Conservation (phyloP, 371 early-diverging fungal genomes). For the Rhizopus sp. region DNA sequence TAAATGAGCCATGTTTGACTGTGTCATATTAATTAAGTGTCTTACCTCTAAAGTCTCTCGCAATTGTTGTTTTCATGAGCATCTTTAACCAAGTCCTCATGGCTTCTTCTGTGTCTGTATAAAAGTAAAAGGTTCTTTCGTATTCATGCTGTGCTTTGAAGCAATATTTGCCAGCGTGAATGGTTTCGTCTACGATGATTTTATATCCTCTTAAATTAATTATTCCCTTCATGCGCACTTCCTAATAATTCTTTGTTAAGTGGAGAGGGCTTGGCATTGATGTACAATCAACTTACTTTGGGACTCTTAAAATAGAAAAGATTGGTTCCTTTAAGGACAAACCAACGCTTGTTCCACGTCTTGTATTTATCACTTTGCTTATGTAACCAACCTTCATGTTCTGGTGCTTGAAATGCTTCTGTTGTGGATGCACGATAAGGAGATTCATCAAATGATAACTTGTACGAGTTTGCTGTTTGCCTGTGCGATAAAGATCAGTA, state of each 20-base stretch:
- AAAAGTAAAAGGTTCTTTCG: slow-evolving; percentile 65
- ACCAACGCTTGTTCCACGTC: slow-evolving; percentile 74
- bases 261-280: neutral
- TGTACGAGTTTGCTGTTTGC: slow-evolving; percentile 20
- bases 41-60: slow-evolving; percentile 54
- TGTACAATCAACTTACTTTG: slow-evolving; percentile 31
- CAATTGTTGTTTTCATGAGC: slow-evolving; percentile 75
- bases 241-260: slow-evolving; percentile 18
- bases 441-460: slow-evolving; percentile 29
- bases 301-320: slow-evolving; percentile 67
- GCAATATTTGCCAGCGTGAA: slow-evolving; percentile 67
- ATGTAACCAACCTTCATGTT: slow-evolving; percentile 65
- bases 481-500: neutral
- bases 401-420: slow-evolving; percentile 39
- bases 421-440: slow-evolving; percentile 13
- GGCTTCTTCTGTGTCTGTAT: slow-evolving; percentile 58
- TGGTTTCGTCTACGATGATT: slow-evolving; percentile 61
- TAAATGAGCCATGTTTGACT: neutral
- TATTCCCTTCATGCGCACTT: slow-evolving; percentile 59
- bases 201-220: slow-evolving; percentile 62
- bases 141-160: slow-evolving; percentile 72
- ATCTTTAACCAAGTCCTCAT: slow-evolving; percentile 67
- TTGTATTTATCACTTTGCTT: slow-evolving; percentile 69
- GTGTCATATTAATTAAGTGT: slow-evolving; percentile 1
- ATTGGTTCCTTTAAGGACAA: slow-evolving; percentile 63